Percentiles rank a stretch among this genome's conserved stretches.
Evolutionary conservation across 208 protist genomes (phyloP).

Genomic region (Porcisia hertigi): DNA sequence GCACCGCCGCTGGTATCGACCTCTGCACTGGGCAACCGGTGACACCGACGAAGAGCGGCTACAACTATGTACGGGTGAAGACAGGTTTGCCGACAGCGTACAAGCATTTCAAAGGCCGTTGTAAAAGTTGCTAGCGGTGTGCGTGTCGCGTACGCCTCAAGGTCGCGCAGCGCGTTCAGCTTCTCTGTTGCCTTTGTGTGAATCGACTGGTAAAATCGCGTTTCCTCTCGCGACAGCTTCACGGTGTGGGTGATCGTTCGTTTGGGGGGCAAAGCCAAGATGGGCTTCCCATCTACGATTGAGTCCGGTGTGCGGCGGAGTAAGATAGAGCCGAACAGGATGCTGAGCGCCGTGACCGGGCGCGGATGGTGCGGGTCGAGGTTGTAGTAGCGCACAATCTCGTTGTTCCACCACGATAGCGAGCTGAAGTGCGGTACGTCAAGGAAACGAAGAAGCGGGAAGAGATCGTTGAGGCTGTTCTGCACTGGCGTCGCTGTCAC

Average conservation of each 20-base stretch:
- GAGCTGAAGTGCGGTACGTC: constrained; percentile 64
- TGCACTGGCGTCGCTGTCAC: constrained; percentile 68
- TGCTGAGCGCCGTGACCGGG: constrained; percentile 45
- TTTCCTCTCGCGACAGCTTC: constrained; percentile 40
- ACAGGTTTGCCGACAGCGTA: constrained; percentile 84
- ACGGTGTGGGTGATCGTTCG: constrained; percentile 31
- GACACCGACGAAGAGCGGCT: constrained; percentile 46
- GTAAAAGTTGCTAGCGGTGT: constrained; percentile 45
- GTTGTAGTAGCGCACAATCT: constrained; percentile 65
- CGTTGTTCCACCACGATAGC: constrained; percentile 65
- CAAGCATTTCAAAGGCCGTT: constrained; percentile 85
- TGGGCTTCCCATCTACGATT: constrained; percentile 41
- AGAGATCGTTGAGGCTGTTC: constrained; percentile 77
- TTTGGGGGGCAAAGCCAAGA: constrained; percentile 56
- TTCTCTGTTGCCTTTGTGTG: constrained; percentile 50
- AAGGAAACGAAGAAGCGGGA: constrained; percentile 66
- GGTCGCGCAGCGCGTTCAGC: constrained; percentile 33
- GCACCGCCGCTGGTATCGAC: background rate
- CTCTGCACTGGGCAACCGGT: constrained; percentile 4
- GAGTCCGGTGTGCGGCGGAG: constrained; percentile 64
- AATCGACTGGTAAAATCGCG: constrained; percentile 53
- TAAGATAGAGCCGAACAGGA: constrained; percentile 58
- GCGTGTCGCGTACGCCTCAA: constrained; percentile 9
- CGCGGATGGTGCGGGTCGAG: constrained; percentile 45
- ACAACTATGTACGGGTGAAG: constrained; percentile 86